Conservation (phyloP, 106 monocot genomes). For the Dendrobium catenatum region DNA sequence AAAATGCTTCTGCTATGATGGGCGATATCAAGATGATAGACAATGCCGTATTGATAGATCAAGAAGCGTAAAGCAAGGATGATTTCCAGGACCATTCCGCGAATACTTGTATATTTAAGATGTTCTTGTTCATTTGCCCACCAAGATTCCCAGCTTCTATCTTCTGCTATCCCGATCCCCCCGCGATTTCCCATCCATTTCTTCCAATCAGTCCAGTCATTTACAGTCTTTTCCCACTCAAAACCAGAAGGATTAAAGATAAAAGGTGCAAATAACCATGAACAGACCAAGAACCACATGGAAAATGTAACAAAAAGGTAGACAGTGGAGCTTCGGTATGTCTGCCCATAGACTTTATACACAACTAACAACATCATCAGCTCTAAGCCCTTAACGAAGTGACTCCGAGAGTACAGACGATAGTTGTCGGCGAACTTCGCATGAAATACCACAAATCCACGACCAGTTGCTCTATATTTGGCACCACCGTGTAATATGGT, state of each 20-base stretch:
- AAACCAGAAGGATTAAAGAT: slow-evolving; percentile 88
- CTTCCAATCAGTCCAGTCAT: slow-evolving; percentile 94
- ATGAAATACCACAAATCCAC: slow-evolving; percentile 94
- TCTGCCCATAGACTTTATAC: slow-evolving; percentile 68
- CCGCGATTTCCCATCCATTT: slow-evolving; percentile 94
- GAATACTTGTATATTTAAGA: slow-evolving; percentile 52
- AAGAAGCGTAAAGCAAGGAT: slow-evolving; percentile 74
- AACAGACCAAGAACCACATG: slow-evolving; percentile 92
- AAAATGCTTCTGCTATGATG: slow-evolving; percentile 65
- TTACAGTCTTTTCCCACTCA: slow-evolving; percentile 93
- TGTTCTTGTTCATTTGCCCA: slow-evolving; percentile 85
- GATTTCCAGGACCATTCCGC: slow-evolving; percentile 57
- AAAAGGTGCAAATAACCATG: slow-evolving; percentile 92
- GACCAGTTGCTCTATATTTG: slow-evolving; percentile 84
- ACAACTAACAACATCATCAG: slow-evolving; percentile 75
- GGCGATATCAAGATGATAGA: slow-evolving; percentile 88
- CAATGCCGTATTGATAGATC: slow-evolving; percentile 88
- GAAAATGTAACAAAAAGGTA: slow-evolving; percentile 83
- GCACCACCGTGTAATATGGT: slow-evolving; percentile 90
- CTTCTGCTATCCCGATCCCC: slow-evolving; percentile 65
- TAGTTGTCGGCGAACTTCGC: slow-evolving; percentile 93
- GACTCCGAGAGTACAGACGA: slow-evolving; percentile 81
- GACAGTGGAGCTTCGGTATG: slow-evolving; percentile 54
- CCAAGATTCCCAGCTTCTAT: slow-evolving; percentile 96
- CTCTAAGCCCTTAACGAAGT: slow-evolving; percentile 92